Evolutionary conservation across 805 yeast species (phyloP).

Genomic region (Ogataea nitratoaversa): DNA sequence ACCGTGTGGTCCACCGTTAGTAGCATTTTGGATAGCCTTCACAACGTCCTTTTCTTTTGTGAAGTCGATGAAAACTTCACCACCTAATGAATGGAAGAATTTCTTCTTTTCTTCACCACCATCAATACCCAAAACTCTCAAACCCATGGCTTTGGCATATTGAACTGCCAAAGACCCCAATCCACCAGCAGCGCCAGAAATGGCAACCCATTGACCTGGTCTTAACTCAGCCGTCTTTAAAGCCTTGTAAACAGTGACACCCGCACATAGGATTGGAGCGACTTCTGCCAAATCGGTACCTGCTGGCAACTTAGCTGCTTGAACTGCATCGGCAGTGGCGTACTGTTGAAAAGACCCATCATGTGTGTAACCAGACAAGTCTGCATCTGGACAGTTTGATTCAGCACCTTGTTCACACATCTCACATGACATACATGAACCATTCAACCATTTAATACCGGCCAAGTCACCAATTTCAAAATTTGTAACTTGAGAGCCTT

Average conservation of each 20-base stretch:
- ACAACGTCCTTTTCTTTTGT: slow-evolving; percentile 34
- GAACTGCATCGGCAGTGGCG: slow-evolving; percentile 50
- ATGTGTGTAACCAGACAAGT: slow-evolving; percentile 70
- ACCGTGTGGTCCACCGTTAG: slow-evolving; percentile 51
- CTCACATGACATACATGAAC: slow-evolving; percentile 63
- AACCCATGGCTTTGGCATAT: slow-evolving; percentile 48
- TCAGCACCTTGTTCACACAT: slow-evolving; percentile 55
- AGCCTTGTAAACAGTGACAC: slow-evolving; percentile 52
- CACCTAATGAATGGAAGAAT: slow-evolving; percentile 38
- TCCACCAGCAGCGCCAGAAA: slow-evolving; percentile 51
- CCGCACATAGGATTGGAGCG: slow-evolving; percentile 50
- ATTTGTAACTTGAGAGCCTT: slow-evolving; percentile 55
- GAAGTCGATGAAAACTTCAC: slow-evolving; percentile 46
- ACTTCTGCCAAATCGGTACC: slow-evolving; percentile 45
- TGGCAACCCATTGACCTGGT: slow-evolving; percentile 50
- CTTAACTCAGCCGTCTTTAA: slow-evolving; percentile 43
- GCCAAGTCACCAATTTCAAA: slow-evolving; percentile 64
- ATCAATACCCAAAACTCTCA: slow-evolving; percentile 44
- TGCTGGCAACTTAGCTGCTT: slow-evolving; percentile 43
- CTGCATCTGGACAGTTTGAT: slow-evolving; percentile 66
- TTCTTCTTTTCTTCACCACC: slow-evolving; percentile 45
- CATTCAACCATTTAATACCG: slow-evolving; percentile 67
- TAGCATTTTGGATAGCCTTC: slow-evolving; percentile 35
- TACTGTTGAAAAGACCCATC: slow-evolving; percentile 58
- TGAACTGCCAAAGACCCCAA: slow-evolving; percentile 48